These are phyloP conservation scores for Mucor ambiguus DNA, from an alignment of 371 early-diverging fungal genomes.

Conservation along the genomic window DNA sequence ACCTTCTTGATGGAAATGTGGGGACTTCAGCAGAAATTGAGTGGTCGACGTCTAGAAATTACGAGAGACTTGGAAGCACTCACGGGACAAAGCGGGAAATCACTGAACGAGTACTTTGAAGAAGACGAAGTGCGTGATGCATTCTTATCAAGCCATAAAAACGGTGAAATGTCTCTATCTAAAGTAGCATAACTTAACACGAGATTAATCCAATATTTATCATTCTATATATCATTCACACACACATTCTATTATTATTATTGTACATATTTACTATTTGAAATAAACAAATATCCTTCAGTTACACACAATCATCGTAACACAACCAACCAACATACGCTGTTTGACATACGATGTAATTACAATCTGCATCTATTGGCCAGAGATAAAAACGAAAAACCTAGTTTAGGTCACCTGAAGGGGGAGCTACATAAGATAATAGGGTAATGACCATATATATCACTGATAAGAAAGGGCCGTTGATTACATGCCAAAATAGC, in stretches of 20 bases:
- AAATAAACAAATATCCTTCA: slow-evolving; percentile 8
- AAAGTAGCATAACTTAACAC: slow-evolving; percentile 16
- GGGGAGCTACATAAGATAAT: neutral
- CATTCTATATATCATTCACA: slow-evolving; percentile 2
- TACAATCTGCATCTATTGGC: slow-evolving; percentile 6
- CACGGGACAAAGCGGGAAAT: slow-evolving; percentile 58
- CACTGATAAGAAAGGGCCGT: slow-evolving; percentile 2
- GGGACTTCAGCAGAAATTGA: slow-evolving; percentile 43
- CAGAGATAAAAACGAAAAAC: slow-evolving; percentile 11
- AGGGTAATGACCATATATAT: neutral
- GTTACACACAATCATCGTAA: neutral
- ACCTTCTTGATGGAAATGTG: slow-evolving; percentile 52
- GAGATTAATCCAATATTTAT: neutral
- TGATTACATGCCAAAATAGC: neutral
- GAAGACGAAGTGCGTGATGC: slow-evolving; percentile 46
- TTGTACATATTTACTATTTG: slow-evolving; percentile 7
- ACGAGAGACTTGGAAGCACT: slow-evolving; percentile 52
- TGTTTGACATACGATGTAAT: neutral
- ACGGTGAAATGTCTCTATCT: slow-evolving; percentile 11
- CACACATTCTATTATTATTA: neutral
- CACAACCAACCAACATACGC: slow-evolving; percentile 7
- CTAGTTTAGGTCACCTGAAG: neutral
- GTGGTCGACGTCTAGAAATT: slow-evolving; percentile 47
- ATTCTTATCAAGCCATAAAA: slow-evolving; percentile 31
- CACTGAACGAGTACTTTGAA: slow-evolving; percentile 48